phyloP scores from a whole-genome alignment of 1,139 yeast species.

The Debaryomycetaceae sp. region DNA sequence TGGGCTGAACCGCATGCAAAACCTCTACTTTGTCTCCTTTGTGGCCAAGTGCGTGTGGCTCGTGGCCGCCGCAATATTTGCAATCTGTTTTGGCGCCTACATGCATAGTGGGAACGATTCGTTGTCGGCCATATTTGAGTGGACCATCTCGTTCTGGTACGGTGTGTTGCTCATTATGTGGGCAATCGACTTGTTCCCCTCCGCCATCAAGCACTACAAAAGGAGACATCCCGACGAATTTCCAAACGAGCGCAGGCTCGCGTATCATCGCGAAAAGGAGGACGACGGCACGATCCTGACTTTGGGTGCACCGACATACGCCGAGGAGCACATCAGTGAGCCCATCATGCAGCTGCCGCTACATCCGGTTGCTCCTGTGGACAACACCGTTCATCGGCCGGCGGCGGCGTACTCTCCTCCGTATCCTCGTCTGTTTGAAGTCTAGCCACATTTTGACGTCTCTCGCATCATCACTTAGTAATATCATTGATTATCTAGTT shows the following conservation, averaged over 20 bases:
- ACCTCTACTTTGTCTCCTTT: slow-evolving; percentile 48
- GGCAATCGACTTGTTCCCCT: slow-evolving; percentile 68
- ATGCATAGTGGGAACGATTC: slow-evolving; percentile 33
- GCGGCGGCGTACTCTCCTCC: too few relatives aligned
- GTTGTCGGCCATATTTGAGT: slow-evolving; percentile 65
- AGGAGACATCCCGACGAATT: slow-evolving; percentile 19
- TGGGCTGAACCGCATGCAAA: slow-evolving; percentile 34
- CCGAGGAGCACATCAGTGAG: not conserved
- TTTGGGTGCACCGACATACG: slow-evolving; percentile 5
- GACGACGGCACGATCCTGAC: slow-evolving; percentile 5
- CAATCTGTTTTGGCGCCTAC: slow-evolving; percentile 59
- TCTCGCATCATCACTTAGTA: too few relatives aligned
- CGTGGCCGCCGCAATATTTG: slow-evolving; percentile 62
- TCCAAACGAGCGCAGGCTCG: slow-evolving; percentile 1
- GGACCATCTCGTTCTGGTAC: slow-evolving; percentile 82
- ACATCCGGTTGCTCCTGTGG: slow-evolving; percentile 1
- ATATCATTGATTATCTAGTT: too few relatives aligned
- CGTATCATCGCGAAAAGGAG: slow-evolving; percentile 1
- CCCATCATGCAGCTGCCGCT: not conserved
- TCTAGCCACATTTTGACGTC: too few relatives aligned
- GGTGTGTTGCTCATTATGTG: slow-evolving; percentile 65
- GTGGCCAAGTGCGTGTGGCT: slow-evolving; percentile 63
- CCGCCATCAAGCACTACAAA: slow-evolving; percentile 37
- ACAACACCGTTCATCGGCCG: too few relatives aligned
- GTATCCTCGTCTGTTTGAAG: too few relatives aligned